phyloP scores from a whole-genome alignment of 305 asterid genomes.

The Plantago lanceolata region DNA sequence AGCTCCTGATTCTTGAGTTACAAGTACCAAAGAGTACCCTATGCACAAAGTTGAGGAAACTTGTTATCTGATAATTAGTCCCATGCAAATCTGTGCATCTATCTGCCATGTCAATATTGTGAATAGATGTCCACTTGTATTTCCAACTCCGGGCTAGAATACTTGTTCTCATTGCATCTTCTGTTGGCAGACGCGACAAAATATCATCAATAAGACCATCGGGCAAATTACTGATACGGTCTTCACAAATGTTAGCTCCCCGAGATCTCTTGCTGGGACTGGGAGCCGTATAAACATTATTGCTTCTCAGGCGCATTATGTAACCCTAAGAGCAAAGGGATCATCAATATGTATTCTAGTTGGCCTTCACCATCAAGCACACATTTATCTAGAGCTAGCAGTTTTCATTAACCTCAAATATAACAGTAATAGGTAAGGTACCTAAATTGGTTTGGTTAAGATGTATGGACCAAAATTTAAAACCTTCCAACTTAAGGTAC shows the following conservation, averaged over 20 bases:
- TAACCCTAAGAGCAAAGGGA: too few species aligned
- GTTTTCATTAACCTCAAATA: too few species aligned
- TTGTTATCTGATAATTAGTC: neutral
- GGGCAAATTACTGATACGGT: neutral
- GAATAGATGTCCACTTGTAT: conserved; percentile 7
- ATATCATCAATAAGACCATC: neutral
- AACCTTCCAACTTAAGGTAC: too few species aligned
- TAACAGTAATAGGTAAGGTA: too few species aligned
- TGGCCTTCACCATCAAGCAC: too few species aligned
- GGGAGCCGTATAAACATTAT: too few species aligned
- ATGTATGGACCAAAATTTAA: too few species aligned
- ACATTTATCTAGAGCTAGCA: too few species aligned
- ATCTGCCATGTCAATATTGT: neutral
- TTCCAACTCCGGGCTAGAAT: neutral
- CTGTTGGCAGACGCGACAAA: conserved; percentile 1
- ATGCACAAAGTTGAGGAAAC: neutral
- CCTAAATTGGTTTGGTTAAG: too few species aligned
- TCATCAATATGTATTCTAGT: too few species aligned
- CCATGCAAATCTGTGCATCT: neutral
- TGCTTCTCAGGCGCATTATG: too few species aligned
- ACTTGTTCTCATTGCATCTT: neutral
- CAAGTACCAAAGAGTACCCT: neutral
- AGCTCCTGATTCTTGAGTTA: neutral
- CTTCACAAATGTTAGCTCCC: neutral
- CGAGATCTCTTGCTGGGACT: neutral